Percentiles rank a stretch among this genome's conserved stretches.
Evolutionary conservation across 768 basidiomycete genomes (phyloP).

Genomic region (Tricholoma hemisulphureum): DNA sequence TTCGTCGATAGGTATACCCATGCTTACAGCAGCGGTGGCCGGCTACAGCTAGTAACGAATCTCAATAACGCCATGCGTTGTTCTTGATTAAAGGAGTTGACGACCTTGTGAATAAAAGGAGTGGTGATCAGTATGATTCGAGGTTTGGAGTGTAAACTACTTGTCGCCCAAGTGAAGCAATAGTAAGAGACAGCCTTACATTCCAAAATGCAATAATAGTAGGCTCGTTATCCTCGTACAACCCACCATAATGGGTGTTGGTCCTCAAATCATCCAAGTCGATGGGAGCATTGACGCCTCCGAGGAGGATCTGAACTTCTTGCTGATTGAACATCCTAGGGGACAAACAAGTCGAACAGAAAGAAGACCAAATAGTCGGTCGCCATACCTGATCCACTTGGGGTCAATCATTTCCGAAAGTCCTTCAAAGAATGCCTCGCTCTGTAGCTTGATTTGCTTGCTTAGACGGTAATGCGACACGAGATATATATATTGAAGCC

Average conservation of each 20-base stretch:
- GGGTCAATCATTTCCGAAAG: conserved; percentile 89
- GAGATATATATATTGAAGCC: conserved; percentile 85
- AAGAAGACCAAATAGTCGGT: no score
- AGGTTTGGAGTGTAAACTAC: no score
- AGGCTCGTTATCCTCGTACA: conserved; percentile 65
- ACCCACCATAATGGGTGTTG: conserved; percentile 81
- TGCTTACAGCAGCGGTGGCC: conserved; percentile 80
- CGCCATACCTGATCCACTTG: conserved; percentile 75
- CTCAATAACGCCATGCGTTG: conserved; percentile 76
- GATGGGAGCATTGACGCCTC: conserved; percentile 82
- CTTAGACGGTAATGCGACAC: conserved; percentile 87
- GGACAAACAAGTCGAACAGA: neutral
- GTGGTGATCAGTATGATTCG: no score
- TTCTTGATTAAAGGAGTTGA: conserved; percentile 75
- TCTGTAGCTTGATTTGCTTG: conserved; percentile 83
- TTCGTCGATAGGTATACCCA: neutral
- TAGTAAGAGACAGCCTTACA: no score
- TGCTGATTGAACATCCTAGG: conserved; percentile 95
- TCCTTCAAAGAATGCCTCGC: conserved; percentile 87
- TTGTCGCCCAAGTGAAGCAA: no score
- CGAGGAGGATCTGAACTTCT: conserved; percentile 89
- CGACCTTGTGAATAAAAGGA: conserved; percentile 46
- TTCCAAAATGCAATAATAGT: conserved; percentile 86
- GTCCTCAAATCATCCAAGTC: conserved; percentile 77
- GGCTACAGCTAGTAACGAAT: conserved; percentile 91